Conservation (phyloP, 495 filamentous ascomycete genomes). For the Neurospora sp. region DNA sequence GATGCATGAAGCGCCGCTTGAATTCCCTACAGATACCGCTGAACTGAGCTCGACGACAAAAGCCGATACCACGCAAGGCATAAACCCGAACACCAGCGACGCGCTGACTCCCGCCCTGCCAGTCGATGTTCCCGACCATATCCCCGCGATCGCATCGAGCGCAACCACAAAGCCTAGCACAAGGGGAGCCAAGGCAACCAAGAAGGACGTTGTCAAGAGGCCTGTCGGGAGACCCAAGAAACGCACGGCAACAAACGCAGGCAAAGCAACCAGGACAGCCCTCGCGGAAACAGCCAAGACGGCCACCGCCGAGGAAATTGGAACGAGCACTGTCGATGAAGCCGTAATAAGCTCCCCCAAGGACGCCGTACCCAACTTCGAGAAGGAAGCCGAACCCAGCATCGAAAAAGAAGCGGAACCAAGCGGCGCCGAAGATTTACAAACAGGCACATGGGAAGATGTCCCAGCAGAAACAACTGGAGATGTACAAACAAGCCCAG, state of each 20-base stretch:
- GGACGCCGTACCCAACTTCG: not conserved
- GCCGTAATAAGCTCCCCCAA: not conserved
- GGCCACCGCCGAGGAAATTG: not conserved
- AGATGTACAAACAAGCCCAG: not conserved
- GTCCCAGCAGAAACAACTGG: not conserved
- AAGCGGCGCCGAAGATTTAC: not conserved
- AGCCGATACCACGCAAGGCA: not conserved
- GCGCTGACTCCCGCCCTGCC: not conserved
- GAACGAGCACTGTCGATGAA: not conserved
- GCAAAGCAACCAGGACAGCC: not conserved
- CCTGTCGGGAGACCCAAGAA: not conserved
- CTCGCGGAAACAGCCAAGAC: not conserved
- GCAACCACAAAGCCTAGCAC: not conserved
- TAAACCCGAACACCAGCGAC: not conserved
- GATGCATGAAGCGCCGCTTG: not conserved
- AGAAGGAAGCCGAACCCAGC: not conserved
- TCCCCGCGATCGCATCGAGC: not conserved
- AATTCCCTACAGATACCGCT: not conserved
- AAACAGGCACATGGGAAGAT: not conserved
- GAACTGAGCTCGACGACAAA: not conserved
- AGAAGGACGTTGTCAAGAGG: not conserved
- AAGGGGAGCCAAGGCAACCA: not conserved
- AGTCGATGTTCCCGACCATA: not conserved
- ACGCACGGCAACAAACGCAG: not conserved
- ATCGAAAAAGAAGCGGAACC: not conserved